phyloP scores from a whole-genome alignment of 176 grass and related monocot species.

The Saccharum officinarum region DNA sequence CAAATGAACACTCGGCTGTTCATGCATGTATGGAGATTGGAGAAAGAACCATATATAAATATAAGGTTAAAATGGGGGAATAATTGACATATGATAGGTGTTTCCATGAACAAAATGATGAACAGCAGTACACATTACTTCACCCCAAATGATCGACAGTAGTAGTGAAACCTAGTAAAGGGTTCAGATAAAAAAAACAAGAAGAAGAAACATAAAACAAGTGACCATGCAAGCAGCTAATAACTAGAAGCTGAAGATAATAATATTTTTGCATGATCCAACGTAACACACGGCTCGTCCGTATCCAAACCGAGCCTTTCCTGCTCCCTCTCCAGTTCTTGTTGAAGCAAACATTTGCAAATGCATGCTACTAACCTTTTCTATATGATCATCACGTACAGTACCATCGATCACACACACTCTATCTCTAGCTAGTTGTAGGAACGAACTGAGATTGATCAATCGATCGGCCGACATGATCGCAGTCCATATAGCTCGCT shows the following conservation, averaged over 20 bases:
- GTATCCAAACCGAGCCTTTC: neutral
- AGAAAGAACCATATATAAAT: neutral
- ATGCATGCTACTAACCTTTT: constrained; percentile 20
- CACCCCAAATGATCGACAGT: constrained; percentile 22
- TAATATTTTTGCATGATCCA: constrained; percentile 43
- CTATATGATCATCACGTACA: neutral
- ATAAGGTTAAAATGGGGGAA: neutral
- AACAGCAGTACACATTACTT: constrained; percentile 45
- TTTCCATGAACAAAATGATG: constrained; percentile 35
- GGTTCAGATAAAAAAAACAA: neutral
- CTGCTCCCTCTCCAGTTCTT: constrained; percentile 23
- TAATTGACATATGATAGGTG: constrained; percentile 33
- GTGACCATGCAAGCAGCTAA: constrained; percentile 36
- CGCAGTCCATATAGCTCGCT: neutral
- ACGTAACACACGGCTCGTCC: neutral
- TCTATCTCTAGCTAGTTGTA: constrained; percentile 37
- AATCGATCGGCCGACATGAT: neutral
- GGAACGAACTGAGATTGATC: neutral
- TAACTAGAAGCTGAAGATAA: constrained; percentile 30
- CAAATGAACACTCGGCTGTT: neutral
- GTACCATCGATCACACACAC: neutral
- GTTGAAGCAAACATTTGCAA: constrained; percentile 19
- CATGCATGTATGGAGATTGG: neutral
- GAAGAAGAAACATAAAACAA: neutral
- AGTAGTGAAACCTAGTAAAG: constrained; percentile 33